Evolutionary conservation across 148 eudicot genomes (phyloP), one percentile per base, ranked within the genome.

Genomic region (Heliamphora exappendiculata): DNA sequence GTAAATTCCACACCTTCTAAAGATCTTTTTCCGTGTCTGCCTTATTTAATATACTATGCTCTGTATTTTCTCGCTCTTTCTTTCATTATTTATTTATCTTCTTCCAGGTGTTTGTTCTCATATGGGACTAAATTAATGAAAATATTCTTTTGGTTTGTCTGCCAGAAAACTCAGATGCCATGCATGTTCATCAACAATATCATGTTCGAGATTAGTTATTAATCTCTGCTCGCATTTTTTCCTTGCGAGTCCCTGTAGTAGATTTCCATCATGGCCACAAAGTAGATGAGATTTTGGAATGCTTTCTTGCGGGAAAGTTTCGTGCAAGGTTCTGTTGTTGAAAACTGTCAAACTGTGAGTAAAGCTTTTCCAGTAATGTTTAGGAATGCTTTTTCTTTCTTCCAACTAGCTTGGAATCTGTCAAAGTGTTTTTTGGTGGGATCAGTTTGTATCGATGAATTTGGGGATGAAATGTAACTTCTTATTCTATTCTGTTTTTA

Each of bases 21-120:
- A 51, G 17, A 0, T 14, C 14, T 19, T 12, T 69, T 58, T 47
- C 49, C 1, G 6, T 6, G 16, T 63, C n/a, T 49, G n/a, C n/a
- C n/a, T 63, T 33, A 2, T 34, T 31, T 53, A 20, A 33, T 63
- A 29, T 31, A 19, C 33, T 10, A 7, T 58, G 10, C 26, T 57
- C 36, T 0, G 41, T 39, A 41, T 59, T 74, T 22, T 41, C 51
- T 13, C 11, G 49, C 53, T 74, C 34, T 59, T 14, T 10, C 47
- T 24, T 16, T 58, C 31, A n/a, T n/a, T n/a, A n/a, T 28, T 5
- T 49, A 1, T 73, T 28, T 19, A 11, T 8, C 5, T 69, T 69
- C 24, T 41, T n/a, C 13, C 51, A 67, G 71, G 22, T 67, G 50
- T 42, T 67, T 67, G 50, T 42, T 67, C 51, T 67, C 71, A 67